Base-by-base conservation (phyloP, 352 stramenopile species). In the Phytophthora litchii region DNA sequence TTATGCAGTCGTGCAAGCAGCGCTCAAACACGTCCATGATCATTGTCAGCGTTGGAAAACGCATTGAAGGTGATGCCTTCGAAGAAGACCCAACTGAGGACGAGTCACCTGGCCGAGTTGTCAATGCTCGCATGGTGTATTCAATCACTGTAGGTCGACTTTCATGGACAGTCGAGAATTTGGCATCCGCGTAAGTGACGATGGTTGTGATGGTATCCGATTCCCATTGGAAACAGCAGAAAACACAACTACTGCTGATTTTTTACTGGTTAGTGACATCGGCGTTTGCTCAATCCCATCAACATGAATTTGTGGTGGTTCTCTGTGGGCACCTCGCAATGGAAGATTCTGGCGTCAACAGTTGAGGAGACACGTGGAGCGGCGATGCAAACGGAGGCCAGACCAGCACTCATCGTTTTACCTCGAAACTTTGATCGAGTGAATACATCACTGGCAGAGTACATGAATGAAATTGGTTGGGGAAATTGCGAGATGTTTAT, bases 141-240 rank as follows among this genome's bases (percentile, higher is more conserved):
- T 67, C 63, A 13, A 20, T 71, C 10, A 67, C 63, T n/a, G 43
- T 71, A 3, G 63, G 56, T 8, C 35, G 60, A 12, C 36, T 67
- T n/a, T 64, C 63, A 17, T 72, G 59, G 52, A 34, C 0, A 34
- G 13, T 47, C 2, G 41, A 65, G 17, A 21, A 65, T 36, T 27
- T 65, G 17, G 29, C 42, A 6, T 37, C 11, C 41, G 44, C 11
- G 29, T 16, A 14, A 51, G 44, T 51, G 29, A 4, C 9, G 32
- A 16, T 19, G 44, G 27, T 20, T 51, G 44, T 40, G 1, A 42
- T 6, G 47, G 47, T 7, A 54, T 54, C 9, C 34, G 47, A 16
- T 54, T 54, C 20, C 8, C 35, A 16, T 29, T 45, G 13, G 34
- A 54, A 13, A 27, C 29, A 4, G 32, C 44, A 8, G 14, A 17